phyloP scores from a whole-genome alignment of 345 rosid species.

The Camelina neglecta region DNA sequence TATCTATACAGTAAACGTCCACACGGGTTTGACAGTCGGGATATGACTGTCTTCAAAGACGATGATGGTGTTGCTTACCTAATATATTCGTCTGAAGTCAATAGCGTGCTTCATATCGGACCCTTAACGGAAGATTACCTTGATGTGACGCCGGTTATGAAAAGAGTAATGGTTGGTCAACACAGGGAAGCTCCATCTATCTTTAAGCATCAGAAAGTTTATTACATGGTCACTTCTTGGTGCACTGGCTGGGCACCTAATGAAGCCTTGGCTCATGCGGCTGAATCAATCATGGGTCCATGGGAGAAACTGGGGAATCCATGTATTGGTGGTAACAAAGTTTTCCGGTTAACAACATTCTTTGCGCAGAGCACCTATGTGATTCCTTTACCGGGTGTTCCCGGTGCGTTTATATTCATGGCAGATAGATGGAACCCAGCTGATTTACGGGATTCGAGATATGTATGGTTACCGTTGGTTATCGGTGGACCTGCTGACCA shows the following conservation, averaged over 20 bases:
- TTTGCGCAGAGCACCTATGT: constrained; percentile 88
- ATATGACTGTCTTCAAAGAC: constrained; percentile 95
- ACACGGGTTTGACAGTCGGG: constrained; percentile 85
- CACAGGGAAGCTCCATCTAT: constrained; percentile 93
- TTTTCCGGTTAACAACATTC: constrained; percentile 70
- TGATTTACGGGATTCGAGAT: constrained; percentile 84
- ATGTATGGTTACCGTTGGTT: constrained; percentile 83
- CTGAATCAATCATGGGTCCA: constrained; percentile 87
- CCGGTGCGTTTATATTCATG: constrained; percentile 79
- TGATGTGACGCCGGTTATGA: constrained; percentile 57
- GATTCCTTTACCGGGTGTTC: constrained; percentile 73
- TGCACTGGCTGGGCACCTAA: constrained; percentile 99
- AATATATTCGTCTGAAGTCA: constrained; percentile 84
- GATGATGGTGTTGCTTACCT: constrained; percentile 78
- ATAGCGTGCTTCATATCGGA: constrained; percentile 89
- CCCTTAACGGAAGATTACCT: constrained; percentile 77
- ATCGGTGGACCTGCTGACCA: constrained; percentile 81
- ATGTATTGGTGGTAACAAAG: constrained; percentile 80
- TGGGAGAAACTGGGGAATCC: constrained; percentile 98
- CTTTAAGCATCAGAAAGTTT: constrained; percentile 74
- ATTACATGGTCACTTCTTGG: constrained; percentile 92
- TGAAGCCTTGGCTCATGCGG: constrained; percentile 84
- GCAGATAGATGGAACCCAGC: constrained; percentile 98
- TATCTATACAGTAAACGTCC: constrained; percentile 81
- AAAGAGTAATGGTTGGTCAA: constrained; percentile 68